A percentile compares a stretch with the other conserved stretches of the same genome.
Conservation (phyloP, 2,329 filamentous ascomycete genomes). For the Diplodia seriata region DNA sequence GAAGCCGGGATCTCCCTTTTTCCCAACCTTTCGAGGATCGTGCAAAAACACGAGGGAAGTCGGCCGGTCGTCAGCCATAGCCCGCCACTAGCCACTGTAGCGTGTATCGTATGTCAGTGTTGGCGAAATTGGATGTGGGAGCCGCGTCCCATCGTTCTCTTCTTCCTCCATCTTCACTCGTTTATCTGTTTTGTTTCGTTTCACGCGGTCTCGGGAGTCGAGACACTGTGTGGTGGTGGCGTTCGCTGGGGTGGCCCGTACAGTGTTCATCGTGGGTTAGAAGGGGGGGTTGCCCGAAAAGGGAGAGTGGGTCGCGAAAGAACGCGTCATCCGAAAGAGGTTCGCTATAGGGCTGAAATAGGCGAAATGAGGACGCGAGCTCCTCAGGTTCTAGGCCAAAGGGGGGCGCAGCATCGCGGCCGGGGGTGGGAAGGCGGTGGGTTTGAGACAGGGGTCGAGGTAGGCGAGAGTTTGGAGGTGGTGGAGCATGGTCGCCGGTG, state of each 20-base stretch:
- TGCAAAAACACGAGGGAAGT: slow-evolving; percentile 19
- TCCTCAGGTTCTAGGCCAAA: slow-evolving; percentile 6
- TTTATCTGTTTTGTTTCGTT: background rate
- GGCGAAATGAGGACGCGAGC: slow-evolving; percentile 24
- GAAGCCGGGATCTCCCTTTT: slow-evolving; percentile 17
- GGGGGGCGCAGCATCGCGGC: background rate
- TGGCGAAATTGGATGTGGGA: background rate
- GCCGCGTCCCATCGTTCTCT: background rate
- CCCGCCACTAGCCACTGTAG: slow-evolving; percentile 10
- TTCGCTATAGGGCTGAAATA: slow-evolving; percentile 26
- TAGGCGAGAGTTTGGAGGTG: slow-evolving; percentile 13
- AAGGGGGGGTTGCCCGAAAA: slow-evolving; percentile 1
- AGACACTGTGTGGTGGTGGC: slow-evolving; percentile 1
- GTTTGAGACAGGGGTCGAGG: slow-evolving; percentile 25
- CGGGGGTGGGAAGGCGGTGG: background rate
- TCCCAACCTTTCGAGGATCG: background rate
- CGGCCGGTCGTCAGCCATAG: background rate
- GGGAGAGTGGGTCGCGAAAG: slow-evolving; percentile 1
- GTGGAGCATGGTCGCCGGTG: slow-evolving; percentile 6
- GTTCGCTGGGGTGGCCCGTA: background rate
- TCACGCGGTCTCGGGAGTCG: slow-evolving; percentile 7
- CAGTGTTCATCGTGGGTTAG: background rate
- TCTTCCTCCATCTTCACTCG: background rate
- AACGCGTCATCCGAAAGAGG: slow-evolving; percentile 16
- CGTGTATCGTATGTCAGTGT: background rate